A percentile compares a stretch with the other conserved stretches of the same genome.
These are phyloP conservation scores for Corylus americana DNA, from an alignment of 306 rosid genomes.

Conservation along the genomic window DNA sequence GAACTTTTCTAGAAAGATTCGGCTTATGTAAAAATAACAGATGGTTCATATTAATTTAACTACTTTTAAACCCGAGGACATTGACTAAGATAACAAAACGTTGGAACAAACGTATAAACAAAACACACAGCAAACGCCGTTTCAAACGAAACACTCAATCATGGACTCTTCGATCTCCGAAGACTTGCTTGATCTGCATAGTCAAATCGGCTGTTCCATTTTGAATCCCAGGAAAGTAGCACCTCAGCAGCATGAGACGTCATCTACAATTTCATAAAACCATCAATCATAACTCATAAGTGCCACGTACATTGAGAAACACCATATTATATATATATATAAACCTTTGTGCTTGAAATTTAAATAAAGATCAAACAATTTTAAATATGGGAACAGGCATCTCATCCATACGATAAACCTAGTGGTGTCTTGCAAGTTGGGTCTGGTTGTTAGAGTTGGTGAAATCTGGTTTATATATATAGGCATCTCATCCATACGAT, in stretches of 20 bases:
- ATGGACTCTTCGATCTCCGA: slow-evolving; percentile 58
- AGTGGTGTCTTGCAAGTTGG: too few species aligned
- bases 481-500: too few species aligned
- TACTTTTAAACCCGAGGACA: too few species aligned
- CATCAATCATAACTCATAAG: slow-evolving; percentile 11
- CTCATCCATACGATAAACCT: too few species aligned
- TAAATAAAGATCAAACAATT: slow-evolving; percentile 1
- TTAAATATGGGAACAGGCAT: neutral
- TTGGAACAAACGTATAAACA: too few species aligned
- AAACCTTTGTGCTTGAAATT: slow-evolving; percentile 12
- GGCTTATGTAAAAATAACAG: too few species aligned
- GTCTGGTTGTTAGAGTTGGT: neutral
- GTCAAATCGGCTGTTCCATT: slow-evolving; percentile 77
- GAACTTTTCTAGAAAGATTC: too few species aligned
- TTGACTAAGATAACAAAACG: too few species aligned
- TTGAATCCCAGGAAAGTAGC: slow-evolving; percentile 15
- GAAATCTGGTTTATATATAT: neutral
- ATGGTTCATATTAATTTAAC: too few species aligned
- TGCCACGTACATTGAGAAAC: neutral
- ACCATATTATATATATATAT: neutral
- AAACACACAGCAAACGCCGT: too few species aligned
- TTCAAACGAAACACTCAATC: slow-evolving; percentile 24
- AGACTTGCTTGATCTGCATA: slow-evolving; percentile 48
- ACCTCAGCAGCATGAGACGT: too few species aligned
- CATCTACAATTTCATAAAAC: slow-evolving; percentile 28